Evolutionary conservation across 2,329 filamentous ascomycete species (phyloP), one percentile per base, ranked within the genome.

Genomic region (Spiromastix sp.): DNA sequence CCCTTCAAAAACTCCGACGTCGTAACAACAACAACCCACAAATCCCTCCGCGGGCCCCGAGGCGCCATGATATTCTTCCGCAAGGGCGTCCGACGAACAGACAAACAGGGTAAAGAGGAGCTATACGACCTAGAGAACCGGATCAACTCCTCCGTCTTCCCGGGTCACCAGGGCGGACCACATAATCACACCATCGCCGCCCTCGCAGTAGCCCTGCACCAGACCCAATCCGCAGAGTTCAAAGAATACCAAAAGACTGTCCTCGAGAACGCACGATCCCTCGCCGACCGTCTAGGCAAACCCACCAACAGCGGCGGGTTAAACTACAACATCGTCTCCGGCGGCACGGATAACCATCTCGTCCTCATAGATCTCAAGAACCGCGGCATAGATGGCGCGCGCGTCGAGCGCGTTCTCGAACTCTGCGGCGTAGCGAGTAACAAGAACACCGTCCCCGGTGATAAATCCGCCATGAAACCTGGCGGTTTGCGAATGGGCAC

Each of bases 11-110:
- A 93, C 62, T 89, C 91, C 48, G 91, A 98, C 59, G 81, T 98
- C 39, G 91, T 98, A 51, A 98, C 91, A 44, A 98, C 91, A 44
- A 98, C 91, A 43, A 98, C 91, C 30, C 91, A 98, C 79, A 98
- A 98, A 76, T 95, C 87, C 37, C 82, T 98, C 50, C 86, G 91
- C 65, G 91, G 91, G 41, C 91, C 91, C 41, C 85, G 91, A 61
- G 91, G 91, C 56, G 91, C 91, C 59, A 98, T 98, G 91, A 98
- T 98, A 69, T 98, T 98, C 77, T 98, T 87, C 79, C 85, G 91
- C 66, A 95, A 93, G 72, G 91, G 91, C 45, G 80, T 95, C 42
- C 83, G 89, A 55, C 85, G 81, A 54, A 81, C 81, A 36, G 85
- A 96, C 58, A 95, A 95, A 75, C 79, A 82, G 42, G 86, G 86